Evolutionary conservation across 129 eudicot species (phyloP), one percentile per base, ranked within the genome.

Genomic region (Lactuca sativa): DNA sequence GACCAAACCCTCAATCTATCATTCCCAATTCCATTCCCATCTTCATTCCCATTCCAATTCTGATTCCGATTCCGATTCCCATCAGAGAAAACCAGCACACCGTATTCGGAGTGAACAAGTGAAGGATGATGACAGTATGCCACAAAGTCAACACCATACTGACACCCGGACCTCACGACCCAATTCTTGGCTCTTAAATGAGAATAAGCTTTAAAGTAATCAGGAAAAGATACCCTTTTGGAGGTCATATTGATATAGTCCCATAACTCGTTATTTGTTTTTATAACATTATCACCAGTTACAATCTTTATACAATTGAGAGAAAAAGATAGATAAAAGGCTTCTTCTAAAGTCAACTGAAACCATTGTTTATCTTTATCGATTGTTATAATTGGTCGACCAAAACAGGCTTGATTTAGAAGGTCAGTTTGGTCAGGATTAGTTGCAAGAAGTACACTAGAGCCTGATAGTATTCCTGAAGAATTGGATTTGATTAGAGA

Each of bases 121-220:
- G 86, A 78, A 9, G 93, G 96, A 76, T 88, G 97, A 30, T 91
- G 96, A 3, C 92, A 80, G 49, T 91, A 91, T 16, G 97, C 93
- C 67, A 88, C 92, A 75, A 76, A 91, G 75, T 91, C 97, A 8
- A 88, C 97, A 12, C 97, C 97, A 12, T 81, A 88, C 18, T 81
- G 89, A 21, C 87, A 84, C 62, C 95, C 91, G 6, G 86, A 62
- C 48, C 86, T 83, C 70, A 91, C 97, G 1, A 91, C 86, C 95
- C 95, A 91, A 79, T 91, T 89, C 85, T 86, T 86, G 59, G 17
- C 64, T 18, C 96, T 77, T 41, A 89, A 82, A 72, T 89, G 89
- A 71, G 84, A 78, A 78, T 85, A 89, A n/a, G 92, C 96, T 67
- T 82, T 86, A 41, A 52, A 82, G 47, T 48, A 18, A 52, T 52